Evolutionary conservation across 1,284 basidiomycete species (phyloP).

Genomic region (Psilocybe mexicana): DNA sequence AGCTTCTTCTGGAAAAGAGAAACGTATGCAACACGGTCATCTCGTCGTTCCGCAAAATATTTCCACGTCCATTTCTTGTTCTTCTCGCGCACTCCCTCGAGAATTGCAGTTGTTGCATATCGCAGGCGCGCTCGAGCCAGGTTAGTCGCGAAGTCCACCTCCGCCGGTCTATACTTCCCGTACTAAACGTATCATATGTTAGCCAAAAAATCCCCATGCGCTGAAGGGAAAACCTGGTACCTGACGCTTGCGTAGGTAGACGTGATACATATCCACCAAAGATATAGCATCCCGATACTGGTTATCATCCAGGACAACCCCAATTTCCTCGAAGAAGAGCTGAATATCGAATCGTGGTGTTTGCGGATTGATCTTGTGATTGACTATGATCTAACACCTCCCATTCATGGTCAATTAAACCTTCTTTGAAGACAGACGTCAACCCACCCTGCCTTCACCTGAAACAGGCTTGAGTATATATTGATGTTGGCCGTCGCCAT

Average conservation of each 20-base stretch:
- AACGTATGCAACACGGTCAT: slow-evolving; percentile 86
- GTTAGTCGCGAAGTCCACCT: slow-evolving; percentile 65
- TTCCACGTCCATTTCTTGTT: slow-evolving; percentile 91
- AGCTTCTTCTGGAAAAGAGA: slow-evolving; percentile 84
- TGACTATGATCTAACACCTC: slow-evolving; percentile 71
- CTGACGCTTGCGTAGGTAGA: slow-evolving; percentile 90
- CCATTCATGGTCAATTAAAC: neutral
- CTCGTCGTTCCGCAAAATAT: slow-evolving; percentile 86
- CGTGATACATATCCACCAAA: slow-evolving; percentile 95
- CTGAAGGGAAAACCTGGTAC: slow-evolving; percentile 38
- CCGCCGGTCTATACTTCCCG: slow-evolving; percentile 73
- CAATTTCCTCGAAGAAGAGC: slow-evolving; percentile 93
- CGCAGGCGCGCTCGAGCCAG: slow-evolving; percentile 72
- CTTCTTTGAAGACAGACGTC: neutral
- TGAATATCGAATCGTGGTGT: slow-evolving; percentile 89
- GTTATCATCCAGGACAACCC: slow-evolving; percentile 88
- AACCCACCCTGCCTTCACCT: slow-evolving; percentile 83
- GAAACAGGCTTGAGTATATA: slow-evolving; percentile 96
- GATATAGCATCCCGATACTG: slow-evolving; percentile 97
- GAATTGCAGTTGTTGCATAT: slow-evolving; percentile 85
- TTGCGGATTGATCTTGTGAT: slow-evolving; percentile 72
- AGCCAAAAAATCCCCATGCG: neutral
- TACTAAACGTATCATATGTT: slow-evolving; percentile 54
- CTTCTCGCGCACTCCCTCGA: slow-evolving; percentile 85
- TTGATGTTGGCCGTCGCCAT: slow-evolving; percentile 72